A percentile compares a stretch with the other conserved stretches of the same genome.
Conservation (phyloP, 208 protist species). For the Trypanosomatidae sp. region DNA sequence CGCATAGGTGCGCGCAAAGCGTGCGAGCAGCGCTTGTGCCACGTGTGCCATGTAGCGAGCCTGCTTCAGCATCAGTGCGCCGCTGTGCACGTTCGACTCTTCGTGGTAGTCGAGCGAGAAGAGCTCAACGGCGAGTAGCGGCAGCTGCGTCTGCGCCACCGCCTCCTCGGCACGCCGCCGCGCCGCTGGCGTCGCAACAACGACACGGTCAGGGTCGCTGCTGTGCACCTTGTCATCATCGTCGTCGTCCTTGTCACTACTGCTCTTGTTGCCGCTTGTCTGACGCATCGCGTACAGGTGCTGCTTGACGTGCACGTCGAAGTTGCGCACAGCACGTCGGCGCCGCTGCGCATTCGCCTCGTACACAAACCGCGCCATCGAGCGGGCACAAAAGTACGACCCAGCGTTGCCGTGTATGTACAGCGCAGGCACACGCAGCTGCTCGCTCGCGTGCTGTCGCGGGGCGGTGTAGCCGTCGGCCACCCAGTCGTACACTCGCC, state of each 20-base stretch:
- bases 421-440: slow-evolving; percentile 32
- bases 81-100: slow-evolving; percentile 55
- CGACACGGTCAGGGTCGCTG: not conserved
- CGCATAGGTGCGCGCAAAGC: slow-evolving; percentile 26
- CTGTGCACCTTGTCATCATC: not conserved
- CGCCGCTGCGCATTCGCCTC: slow-evolving; percentile 37
- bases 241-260: not conserved
- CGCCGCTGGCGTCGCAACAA: not conserved
- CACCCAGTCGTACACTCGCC: slow-evolving; percentile 47
- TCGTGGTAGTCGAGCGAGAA: slow-evolving; percentile 61
- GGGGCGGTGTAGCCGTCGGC: slow-evolving; percentile 28
- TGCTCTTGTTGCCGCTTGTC: slow-evolving; percentile 1
- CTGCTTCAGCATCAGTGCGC: slow-evolving; percentile 36
- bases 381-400: slow-evolving; percentile 60
- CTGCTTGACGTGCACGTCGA: slow-evolving; percentile 23
- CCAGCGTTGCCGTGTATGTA: slow-evolving; percentile 79
- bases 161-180: slow-evolving; percentile 26
- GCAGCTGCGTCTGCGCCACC: slow-evolving; percentile 16
- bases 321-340: slow-evolving; percentile 8
- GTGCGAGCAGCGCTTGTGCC: slow-evolving; percentile 23
- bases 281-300: slow-evolving; percentile 8
- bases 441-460: slow-evolving; percentile 6
- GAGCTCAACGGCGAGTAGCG: slow-evolving; percentile 37
- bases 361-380: slow-evolving; percentile 47
- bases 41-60: slow-evolving; percentile 56